Evolutionary conservation across 768 basidiomycete species (phyloP).

Genomic region (Termitomyces sp.): DNA sequence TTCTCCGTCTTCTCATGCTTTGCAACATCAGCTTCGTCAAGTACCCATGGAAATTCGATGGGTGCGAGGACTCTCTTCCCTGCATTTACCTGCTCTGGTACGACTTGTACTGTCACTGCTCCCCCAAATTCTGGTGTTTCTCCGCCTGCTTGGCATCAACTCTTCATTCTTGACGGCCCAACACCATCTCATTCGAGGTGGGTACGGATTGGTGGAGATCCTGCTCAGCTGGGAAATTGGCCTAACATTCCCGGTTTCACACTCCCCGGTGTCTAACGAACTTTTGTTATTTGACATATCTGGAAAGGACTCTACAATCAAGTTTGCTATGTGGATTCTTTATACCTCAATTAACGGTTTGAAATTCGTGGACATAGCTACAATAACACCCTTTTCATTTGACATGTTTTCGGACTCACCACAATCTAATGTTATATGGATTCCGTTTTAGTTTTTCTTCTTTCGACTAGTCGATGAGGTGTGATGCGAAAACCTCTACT

Average conservation of each 20-base stretch:
- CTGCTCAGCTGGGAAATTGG: slow-evolving; percentile 66
- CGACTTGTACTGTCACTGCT: slow-evolving; percentile 70
- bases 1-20: background rate
- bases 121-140: slow-evolving; percentile 64
- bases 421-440: background rate
- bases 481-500: no score
- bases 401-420: background rate
- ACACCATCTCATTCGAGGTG: slow-evolving; percentile 71
- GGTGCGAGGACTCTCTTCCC: slow-evolving; percentile 71
- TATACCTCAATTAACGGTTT: background rate
- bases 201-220: slow-evolving; percentile 80
- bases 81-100: slow-evolving; percentile 60
- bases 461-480: no score
- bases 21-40: slow-evolving; percentile 49
- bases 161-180: slow-evolving; percentile 74
- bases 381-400: background rate
- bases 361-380: background rate
- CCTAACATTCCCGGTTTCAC: slow-evolving; percentile 65
- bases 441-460: background rate
- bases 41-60: slow-evolving; percentile 77
- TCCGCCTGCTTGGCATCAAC: slow-evolving; percentile 73
- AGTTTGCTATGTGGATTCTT: slow-evolving; percentile 6
- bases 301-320: background rate
- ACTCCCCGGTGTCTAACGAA: slow-evolving; percentile 47
- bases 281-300: slow-evolving; percentile 9